These are phyloP conservation scores for Emericellopsis cladophorae DNA, from an alignment of 2,329 filamentous ascomycete genomes.

Conservation along the genomic window DNA sequence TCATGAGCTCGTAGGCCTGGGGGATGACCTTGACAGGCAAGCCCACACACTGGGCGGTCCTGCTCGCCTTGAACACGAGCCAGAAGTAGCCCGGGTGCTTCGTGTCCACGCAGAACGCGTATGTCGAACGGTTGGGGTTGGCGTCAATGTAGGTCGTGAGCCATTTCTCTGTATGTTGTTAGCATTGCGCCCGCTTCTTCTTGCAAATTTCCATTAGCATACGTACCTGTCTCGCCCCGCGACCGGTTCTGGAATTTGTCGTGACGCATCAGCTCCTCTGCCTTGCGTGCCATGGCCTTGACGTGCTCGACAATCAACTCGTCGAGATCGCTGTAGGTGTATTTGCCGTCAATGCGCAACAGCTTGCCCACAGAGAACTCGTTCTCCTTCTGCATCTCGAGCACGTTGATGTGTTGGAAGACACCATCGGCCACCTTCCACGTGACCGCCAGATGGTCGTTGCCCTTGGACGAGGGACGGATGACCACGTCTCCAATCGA, in stretches of 20 bases:
- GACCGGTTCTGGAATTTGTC: slow-evolving; percentile 85
- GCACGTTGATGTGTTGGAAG: slow-evolving; percentile 96
- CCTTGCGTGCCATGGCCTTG: slow-evolving; percentile 95
- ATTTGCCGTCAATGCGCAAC: slow-evolving; percentile 69
- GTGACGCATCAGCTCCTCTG: slow-evolving; percentile 87
- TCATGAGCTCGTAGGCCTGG: slow-evolving; percentile 83
- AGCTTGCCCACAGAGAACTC: slow-evolving; percentile 87
- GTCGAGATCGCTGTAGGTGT: slow-evolving; percentile 90
- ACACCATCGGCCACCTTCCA: slow-evolving; percentile 96
- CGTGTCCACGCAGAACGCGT: slow-evolving; percentile 89
- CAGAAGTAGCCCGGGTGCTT: slow-evolving; percentile 91
- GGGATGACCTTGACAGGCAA: slow-evolving; percentile 88
- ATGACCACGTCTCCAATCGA: slow-evolving; percentile 85
- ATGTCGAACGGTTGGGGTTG: slow-evolving; percentile 86
- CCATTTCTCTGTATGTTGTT: slow-evolving; percentile 62
- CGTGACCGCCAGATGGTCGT: slow-evolving; percentile 88
- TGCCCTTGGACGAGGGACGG: slow-evolving; percentile 85
- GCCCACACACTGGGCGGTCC: slow-evolving; percentile 56
- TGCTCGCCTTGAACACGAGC: slow-evolving; percentile 90
- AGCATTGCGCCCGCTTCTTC: slow-evolving; percentile 6
- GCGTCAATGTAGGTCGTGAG: slow-evolving; percentile 90
- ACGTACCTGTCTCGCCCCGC: slow-evolving; percentile 72
- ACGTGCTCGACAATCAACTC: slow-evolving; percentile 96
- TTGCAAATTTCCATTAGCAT: slow-evolving; percentile 1
- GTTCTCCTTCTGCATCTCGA: slow-evolving; percentile 93